Percentiles rank a stretch among this genome's conserved stretches.
Conservation (phyloP, 345 rosid species). For the Linum trigynum region DNA sequence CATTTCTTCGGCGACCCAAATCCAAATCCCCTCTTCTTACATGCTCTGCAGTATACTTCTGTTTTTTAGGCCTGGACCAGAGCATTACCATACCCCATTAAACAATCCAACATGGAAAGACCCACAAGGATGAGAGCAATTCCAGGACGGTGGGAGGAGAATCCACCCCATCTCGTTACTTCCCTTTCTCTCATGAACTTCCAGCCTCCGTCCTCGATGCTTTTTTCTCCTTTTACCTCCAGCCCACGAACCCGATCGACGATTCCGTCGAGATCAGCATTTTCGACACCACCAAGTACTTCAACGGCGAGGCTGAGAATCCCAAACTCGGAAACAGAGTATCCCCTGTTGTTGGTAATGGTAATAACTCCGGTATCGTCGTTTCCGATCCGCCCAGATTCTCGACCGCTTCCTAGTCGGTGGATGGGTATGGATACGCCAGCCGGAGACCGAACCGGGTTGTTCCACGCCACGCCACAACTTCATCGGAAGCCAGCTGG, state of each 20-base stretch:
- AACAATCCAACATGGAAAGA: slow-evolving; percentile 11
- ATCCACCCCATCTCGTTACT: slow-evolving; percentile 6
- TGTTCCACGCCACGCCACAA: slow-evolving; percentile 53
- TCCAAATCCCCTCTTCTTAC: neutral
- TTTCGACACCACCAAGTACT: slow-evolving; percentile 63
- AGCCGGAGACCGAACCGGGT: slow-evolving; percentile 26
- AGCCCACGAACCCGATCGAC: slow-evolving; percentile 22
- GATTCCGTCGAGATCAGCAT: slow-evolving; percentile 52
- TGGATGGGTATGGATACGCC: slow-evolving; percentile 31
- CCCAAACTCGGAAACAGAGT: slow-evolving; percentile 26
- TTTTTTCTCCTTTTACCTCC: slow-evolving; percentile 15
- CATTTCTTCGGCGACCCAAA: neutral
- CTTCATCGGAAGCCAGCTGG: slow-evolving; percentile 88
- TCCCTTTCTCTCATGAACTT: slow-evolving; percentile 2
- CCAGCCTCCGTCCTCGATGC: slow-evolving; percentile 2
- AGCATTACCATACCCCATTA: too few species aligned
- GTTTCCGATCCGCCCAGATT: slow-evolving; percentile 34
- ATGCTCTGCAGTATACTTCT: neutral
- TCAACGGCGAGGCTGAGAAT: slow-evolving; percentile 34
- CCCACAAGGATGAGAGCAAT: slow-evolving; percentile 11
- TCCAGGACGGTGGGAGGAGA: neutral
- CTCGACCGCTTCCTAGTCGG: slow-evolving; percentile 46
- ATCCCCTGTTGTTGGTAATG: slow-evolving; percentile 21
- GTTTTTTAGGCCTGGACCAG: neutral
- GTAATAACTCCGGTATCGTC: neutral